A percentile compares a stretch with the other conserved stretches of the same genome.
These are phyloP conservation scores for Didymella sp. DNA, from an alignment of 2,329 filamentous ascomycete species.

Conservation along the genomic window DNA sequence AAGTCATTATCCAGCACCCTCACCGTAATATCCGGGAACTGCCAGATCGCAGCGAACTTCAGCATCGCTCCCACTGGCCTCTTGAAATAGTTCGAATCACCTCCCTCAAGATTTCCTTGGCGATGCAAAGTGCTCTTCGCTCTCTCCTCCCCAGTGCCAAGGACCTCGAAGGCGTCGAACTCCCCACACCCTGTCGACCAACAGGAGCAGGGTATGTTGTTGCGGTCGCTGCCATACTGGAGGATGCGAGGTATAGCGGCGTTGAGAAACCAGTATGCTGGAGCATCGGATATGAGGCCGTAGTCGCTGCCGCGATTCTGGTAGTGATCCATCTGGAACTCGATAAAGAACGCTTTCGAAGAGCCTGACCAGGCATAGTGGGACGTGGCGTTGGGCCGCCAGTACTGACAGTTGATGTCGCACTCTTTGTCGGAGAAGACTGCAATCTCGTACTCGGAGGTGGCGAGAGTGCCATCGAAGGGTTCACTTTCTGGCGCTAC, in stretches of 20 bases:
- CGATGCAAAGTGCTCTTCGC: constrained; percentile 72
- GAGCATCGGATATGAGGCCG: constrained; percentile 67
- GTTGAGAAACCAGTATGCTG: constrained; percentile 79
- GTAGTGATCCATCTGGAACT: constrained; percentile 69
- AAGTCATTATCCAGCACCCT: constrained; percentile 48
- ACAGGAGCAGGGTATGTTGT: constrained; percentile 67
- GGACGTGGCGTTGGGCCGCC: constrained; percentile 58
- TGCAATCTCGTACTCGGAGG: constrained; percentile 46
- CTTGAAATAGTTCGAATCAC: constrained; percentile 74
- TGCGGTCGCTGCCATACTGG: constrained; percentile 66
- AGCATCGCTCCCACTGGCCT: constrained; percentile 67
- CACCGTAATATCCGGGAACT: constrained; percentile 43
- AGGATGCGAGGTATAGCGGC: constrained; percentile 72
- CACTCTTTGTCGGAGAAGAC: constrained; percentile 54
- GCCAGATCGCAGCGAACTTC: constrained; percentile 63
- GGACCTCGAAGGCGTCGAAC: constrained; percentile 76
- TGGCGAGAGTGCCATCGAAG: constrained; percentile 55
- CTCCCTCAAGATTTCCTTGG: constrained; percentile 65
- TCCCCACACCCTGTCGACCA: constrained; percentile 76
- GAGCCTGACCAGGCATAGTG: constrained; percentile 73
- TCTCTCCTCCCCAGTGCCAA: constrained; percentile 68
- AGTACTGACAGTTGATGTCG: constrained; percentile 56
- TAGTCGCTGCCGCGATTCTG: constrained; percentile 41
- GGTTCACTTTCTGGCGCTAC: constrained; percentile 58
- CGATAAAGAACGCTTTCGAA: constrained; percentile 75